A percentile compares a stretch with the other conserved stretches of the same genome.
Evolutionary conservation across 768 basidiomycete species (phyloP).

Genomic region (Mycena polygramma): DNA sequence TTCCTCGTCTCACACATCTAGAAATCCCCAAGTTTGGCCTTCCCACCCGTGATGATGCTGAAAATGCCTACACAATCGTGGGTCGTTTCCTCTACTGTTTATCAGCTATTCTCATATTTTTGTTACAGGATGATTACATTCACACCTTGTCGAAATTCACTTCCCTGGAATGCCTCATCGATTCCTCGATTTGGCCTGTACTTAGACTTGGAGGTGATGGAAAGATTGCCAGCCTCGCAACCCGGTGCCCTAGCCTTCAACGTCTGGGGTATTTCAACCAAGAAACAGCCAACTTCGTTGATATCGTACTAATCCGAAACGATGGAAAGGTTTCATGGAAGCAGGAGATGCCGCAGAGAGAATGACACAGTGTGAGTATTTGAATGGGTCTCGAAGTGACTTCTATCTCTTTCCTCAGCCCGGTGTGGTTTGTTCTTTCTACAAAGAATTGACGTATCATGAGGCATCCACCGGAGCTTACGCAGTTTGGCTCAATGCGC

Average conservation of each 20-base stretch:
- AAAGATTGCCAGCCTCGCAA: constrained; percentile 29
- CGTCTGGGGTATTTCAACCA: constrained; percentile 33
- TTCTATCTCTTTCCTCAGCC: too few species aligned
- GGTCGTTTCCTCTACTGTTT: constrained; percentile 1
- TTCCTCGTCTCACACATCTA: constrained; percentile 39
- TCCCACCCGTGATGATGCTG: constrained; percentile 26
- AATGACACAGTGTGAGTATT: constrained; percentile 2
- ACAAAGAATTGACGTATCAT: too few species aligned
- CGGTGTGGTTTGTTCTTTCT: too few species aligned
- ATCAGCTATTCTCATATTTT: neutral
- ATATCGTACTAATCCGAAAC: constrained; percentile 32
- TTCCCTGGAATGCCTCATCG: constrained; percentile 33
- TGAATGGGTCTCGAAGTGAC: too few species aligned
- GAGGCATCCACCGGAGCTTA: too few species aligned
- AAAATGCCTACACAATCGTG: constrained; percentile 35
- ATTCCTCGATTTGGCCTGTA: constrained; percentile 40
- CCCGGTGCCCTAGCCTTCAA: constrained; percentile 32
- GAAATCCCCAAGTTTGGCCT: constrained; percentile 41
- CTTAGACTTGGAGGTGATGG: constrained; percentile 15
- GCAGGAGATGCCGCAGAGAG: constrained; percentile 17
- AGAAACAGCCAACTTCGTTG: constrained; percentile 21
- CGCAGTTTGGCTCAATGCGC: too few species aligned
- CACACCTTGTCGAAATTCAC: constrained; percentile 38
- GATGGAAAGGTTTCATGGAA: constrained; percentile 32
- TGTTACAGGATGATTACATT: constrained; percentile 41